Percentiles rank a stretch among this genome's conserved stretches.
Evolutionary conservation across 164 flowering plant genomes (phyloP).

Genomic region (Vitis cinerea): DNA sequence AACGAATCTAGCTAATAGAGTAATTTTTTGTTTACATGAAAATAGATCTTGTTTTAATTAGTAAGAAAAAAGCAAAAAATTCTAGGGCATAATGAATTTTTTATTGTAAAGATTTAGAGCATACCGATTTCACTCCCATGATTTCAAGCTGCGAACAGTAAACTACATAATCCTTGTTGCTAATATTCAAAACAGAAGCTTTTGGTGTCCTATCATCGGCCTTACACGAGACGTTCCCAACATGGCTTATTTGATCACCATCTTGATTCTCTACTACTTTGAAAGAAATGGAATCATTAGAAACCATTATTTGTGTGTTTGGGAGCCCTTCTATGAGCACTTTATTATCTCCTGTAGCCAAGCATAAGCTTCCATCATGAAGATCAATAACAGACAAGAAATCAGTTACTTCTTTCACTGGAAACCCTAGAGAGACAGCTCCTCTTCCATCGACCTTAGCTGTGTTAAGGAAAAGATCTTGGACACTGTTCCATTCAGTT

Average conservation of each 20-base stretch:
- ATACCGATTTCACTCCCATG: conserved; percentile 48
- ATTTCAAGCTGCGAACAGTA: conserved; percentile 43
- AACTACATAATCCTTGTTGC: conserved; percentile 19
- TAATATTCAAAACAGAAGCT: conserved; percentile 17
- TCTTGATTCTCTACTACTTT: conserved; percentile 3
- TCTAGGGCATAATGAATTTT: neutral
- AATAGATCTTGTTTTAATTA: too few species aligned
- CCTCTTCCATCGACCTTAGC: conserved; percentile 34
- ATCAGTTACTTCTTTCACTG: conserved; percentile 22
- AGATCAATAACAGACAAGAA: conserved; percentile 25
- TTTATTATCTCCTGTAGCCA: conserved; percentile 42
- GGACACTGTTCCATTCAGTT: conserved; percentile 26
- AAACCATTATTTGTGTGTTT: conserved; percentile 16
- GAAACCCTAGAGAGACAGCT: conserved; percentile 53
- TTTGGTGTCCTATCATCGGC: conserved; percentile 1
- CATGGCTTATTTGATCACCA: conserved; percentile 3
- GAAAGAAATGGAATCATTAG: conserved; percentile 22
- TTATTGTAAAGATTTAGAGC: conserved; percentile 5
- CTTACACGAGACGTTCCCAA: conserved; percentile 31
- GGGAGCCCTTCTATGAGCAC: conserved; percentile 32
- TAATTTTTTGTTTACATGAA: too few species aligned
- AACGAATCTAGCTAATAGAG: too few species aligned
- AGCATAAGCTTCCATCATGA: conserved; percentile 31
- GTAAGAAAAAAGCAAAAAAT: neutral
- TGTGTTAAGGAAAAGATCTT: conserved; percentile 26